These are phyloP conservation scores for Phytophthora aleatoria DNA, from an alignment of 352 stramenopile species.

Conservation along the genomic window DNA sequence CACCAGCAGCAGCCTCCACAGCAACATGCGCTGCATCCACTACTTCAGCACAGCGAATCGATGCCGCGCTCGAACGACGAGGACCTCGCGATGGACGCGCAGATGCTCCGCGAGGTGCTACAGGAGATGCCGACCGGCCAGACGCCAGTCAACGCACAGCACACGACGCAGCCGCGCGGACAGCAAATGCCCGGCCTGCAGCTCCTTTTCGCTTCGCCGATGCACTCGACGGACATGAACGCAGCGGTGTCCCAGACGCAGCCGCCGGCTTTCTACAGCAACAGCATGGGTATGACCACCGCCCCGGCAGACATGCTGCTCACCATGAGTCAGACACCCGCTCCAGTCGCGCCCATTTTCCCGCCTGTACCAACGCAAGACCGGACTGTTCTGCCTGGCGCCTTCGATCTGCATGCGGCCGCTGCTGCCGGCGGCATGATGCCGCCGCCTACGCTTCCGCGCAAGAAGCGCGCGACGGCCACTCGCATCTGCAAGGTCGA, in stretches of 20 bases:
- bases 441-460: constrained; percentile 13
- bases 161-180: constrained; percentile 17
- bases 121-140: constrained; percentile 38
- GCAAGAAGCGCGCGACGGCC: constrained; percentile 66
- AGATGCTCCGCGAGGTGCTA: constrained; percentile 49
- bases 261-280: constrained; percentile 26
- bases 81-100: constrained; percentile 42
- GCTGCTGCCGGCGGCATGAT: constrained; percentile 10
- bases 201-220: constrained; percentile 41
- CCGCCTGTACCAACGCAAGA: constrained; percentile 8
- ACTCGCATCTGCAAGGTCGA: constrained; percentile 76
- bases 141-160: constrained; percentile 22
- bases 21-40: constrained; percentile 27
- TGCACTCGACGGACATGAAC: constrained; percentile 33
- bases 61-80: constrained; percentile 37
- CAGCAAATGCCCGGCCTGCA: constrained; percentile 40
- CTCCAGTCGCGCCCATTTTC: constrained; percentile 24
- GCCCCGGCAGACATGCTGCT: constrained; percentile 31
- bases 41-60: constrained; percentile 36
- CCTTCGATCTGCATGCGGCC: constrained; percentile 10
- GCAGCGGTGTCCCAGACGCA: neutral
- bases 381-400: constrained; percentile 7
- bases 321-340: constrained; percentile 30
- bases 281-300: constrained; percentile 23
- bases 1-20: constrained; percentile 22